phyloP scores from a whole-genome alignment of 139 green algal species.

The Haematococcus sp. region DNA sequence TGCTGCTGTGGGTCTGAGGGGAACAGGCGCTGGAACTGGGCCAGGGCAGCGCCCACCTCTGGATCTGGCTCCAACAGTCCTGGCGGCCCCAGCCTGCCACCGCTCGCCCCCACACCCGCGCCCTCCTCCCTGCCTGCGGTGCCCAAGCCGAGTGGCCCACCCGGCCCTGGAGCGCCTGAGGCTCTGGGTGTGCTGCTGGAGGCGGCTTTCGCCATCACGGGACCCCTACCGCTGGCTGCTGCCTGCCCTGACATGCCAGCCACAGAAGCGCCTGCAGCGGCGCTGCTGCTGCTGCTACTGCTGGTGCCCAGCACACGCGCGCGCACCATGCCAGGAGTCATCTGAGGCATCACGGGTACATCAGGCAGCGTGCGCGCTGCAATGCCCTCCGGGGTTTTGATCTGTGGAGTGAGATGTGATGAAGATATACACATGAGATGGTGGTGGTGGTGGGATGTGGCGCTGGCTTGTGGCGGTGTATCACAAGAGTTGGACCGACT shows the following conservation, averaged over 20 bases:
- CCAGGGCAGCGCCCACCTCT: background rate
- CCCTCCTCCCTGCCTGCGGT: background rate
- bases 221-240: background rate
- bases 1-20: slow-evolving; percentile 3
- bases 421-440: no score
- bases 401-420: no score
- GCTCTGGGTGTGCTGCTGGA: background rate
- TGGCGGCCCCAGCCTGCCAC: background rate
- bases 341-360: slow-evolving; percentile 5
- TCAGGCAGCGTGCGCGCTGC: background rate
- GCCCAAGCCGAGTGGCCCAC: background rate
- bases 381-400: background rate
- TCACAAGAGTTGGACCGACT: no score
- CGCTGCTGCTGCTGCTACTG: no score
- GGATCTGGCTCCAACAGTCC: background rate
- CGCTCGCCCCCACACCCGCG: background rate
- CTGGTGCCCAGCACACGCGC: no score
- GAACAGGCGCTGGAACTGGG: slow-evolving; percentile 10
- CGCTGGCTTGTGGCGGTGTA: no score
- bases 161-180: background rate
- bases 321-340: slow-evolving; percentile 6
- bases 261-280: background rate
- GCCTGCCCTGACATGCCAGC: background rate
- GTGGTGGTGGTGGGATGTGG: no score
- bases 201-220: no score